phyloP scores from a whole-genome alignment of 495 filamentous ascomycete genomes.

The Xylaria intraflava region DNA sequence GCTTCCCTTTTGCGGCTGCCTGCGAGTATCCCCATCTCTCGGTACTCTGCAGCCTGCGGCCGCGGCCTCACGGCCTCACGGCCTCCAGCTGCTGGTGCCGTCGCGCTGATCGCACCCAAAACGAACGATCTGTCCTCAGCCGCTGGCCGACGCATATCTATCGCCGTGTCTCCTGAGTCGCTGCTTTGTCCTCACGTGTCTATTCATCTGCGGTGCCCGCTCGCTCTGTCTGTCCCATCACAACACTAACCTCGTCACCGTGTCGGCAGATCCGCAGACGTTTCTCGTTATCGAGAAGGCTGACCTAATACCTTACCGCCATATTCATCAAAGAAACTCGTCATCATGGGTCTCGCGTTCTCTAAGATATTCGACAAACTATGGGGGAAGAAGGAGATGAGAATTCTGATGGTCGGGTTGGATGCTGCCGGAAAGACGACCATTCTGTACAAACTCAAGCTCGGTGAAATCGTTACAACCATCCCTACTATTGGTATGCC shows the following conservation, averaged over 20 bases:
- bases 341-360: slow-evolving; percentile 89
- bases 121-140: slow-evolving; percentile 28
- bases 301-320: slow-evolving; percentile 21
- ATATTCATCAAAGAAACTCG: slow-evolving; percentile 28
- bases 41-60: background rate
- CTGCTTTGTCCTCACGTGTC: slow-evolving; percentile 10
- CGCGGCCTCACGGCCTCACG: slow-evolving; percentile 9
- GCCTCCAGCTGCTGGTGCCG: background rate
- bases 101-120: slow-evolving; percentile 7
- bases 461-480: slow-evolving; percentile 99
- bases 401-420: slow-evolving; percentile 98
- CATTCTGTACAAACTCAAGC: slow-evolving; percentile 99
- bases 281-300: slow-evolving; percentile 11
- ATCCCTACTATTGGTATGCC: slow-evolving; percentile 98
- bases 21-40: slow-evolving; percentile 7
- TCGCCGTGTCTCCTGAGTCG: slow-evolving; percentile 17
- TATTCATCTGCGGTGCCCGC: background rate
- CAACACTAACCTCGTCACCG: slow-evolving; percentile 8
- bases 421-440: slow-evolving; percentile 99
- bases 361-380: slow-evolving; percentile 91
- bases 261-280: slow-evolving; percentile 9
- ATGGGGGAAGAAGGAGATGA: slow-evolving; percentile 99
- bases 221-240: background rate
- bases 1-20: slow-evolving; percentile 26
- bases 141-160: slow-evolving; percentile 13